Base-by-base conservation (phyloP, 1,139 yeast species). In the Yamadazyma blattariae region DNA sequence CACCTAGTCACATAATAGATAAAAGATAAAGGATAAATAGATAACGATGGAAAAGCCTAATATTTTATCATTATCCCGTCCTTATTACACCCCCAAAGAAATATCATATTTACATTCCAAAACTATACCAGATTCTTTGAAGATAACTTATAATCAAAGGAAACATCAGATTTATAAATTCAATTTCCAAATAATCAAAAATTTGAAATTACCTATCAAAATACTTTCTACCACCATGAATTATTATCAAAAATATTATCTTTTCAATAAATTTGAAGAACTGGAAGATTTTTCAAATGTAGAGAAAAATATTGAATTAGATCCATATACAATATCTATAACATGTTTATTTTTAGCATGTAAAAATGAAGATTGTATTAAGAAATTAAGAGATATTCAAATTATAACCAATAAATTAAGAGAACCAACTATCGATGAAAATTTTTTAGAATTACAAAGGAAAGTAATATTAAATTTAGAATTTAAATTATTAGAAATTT, bases 331-430 rank as follows among this genome's bases (percentile, higher is more conserved):
- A 29, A 75, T 84, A 16, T 89, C 87, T 0, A 60, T 84, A 5
- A 76, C 95, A 5, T 77, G 94, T 40, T 53, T 92, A n/a, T 77
- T 88, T 41, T 71, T 89, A 24, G 87, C 97, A 3, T 71, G 84
- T 29, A 90, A 92, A 56, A 79, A 82, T 47, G 96, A 88, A 52
- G 97, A 90, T 54, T 89, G 95, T 28, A 82, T 90, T 27, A 90
- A 90, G 57, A 84, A 86, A 50, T 61, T 84, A 13, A 68, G 79
- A 40, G 92, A 86, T 35, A 66, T 77, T 10, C 73, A 83, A 31
- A 36, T 50, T 2, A 64, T 64, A 10, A 67, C 68, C n/a, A 68
- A 68, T 45, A 66, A 63, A 42, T 41, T 68, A 26, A 52, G 72
- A 38, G 73, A 67, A 35, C 29, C 29, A n/a, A 52, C 48, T 31